Base-by-base conservation (phyloP, 192 early-diverging fungal genomes). In the Coemansia sp. region DNA sequence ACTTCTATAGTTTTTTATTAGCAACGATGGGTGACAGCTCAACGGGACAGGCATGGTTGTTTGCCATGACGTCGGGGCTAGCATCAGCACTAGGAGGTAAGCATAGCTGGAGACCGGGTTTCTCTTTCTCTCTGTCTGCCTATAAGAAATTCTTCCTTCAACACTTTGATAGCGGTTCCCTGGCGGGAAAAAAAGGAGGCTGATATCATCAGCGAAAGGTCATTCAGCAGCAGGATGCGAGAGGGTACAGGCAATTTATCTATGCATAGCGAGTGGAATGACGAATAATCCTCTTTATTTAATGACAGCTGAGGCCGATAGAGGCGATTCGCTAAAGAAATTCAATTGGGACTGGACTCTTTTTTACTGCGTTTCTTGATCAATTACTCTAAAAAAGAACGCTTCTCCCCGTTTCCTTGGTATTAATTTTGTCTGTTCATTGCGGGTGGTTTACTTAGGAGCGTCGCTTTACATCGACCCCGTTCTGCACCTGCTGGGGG, bases 391-490 rank as follows among this genome's bases (percentile, higher is more conserved):
- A 18, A 43, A 9, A 13, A 43, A 43, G 3, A 2, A 43, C 41
- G 2, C 12, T 8, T 43, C 14, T 43, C 41, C 39, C 14, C 9
- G 39, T 46, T 23, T 48, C 13, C 23, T 6, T 48, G 19, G 47
- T 6, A 23, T 48, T 48, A 18, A 23, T 48, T 17, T 17, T 13
- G 23, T n/a, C 11, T 48, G 3, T 18, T 19, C 23, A 5, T 19
- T 48, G 47, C 17, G 47, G 4, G 11, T 48, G 4, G 11, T 48
- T 23, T 23, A 17, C 17, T 48, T 71, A 71, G 69, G 57, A 4
- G 72, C 66, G 27, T 58, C 66, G n/a, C 37, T 75, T 38, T 75
- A 75, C 43, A 22, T 75, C 15, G 72, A 75, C 47, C 72, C 72
- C 6, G 17, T 75, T 42, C 59, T 75, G 39, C 72, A 75, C 38